phyloP scores from a whole-genome alignment of 352 stramenopile genomes.

The Phytophthora cactorum region DNA sequence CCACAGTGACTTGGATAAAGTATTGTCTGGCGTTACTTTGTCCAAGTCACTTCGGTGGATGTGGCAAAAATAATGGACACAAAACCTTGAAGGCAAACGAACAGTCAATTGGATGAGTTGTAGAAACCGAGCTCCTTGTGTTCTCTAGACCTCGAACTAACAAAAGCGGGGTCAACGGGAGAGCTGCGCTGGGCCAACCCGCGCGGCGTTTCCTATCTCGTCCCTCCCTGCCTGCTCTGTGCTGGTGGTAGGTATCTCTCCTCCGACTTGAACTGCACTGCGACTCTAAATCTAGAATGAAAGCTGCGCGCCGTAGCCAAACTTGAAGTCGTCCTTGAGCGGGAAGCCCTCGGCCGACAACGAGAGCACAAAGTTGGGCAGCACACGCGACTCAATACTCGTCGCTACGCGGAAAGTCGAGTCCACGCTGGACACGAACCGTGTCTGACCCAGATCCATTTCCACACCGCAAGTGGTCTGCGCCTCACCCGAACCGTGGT shows the following conservation, averaged over 20 bases:
- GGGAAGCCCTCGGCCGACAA: conserved; percentile 87
- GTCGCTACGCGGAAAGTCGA: conserved; percentile 84
- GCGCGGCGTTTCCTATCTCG: conserved; percentile 20
- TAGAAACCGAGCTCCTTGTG: conserved; percentile 34
- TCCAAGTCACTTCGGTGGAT: no score
- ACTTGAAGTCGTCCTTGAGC: conserved; percentile 91
- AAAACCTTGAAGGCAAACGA: conserved; percentile 22
- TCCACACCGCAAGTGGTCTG: conserved; percentile 84
- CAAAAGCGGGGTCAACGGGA: conserved; percentile 21
- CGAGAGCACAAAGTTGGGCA: conserved; percentile 88
- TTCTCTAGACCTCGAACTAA: conserved; percentile 35
- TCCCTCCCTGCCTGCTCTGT: conserved; percentile 23
- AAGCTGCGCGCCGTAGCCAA: conserved; percentile 91
- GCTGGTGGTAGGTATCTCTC: conserved; percentile 32
- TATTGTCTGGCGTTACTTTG: not conserved
- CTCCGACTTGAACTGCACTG: conserved; percentile 29
- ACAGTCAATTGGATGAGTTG: conserved; percentile 37
- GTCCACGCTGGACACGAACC: conserved; percentile 85
- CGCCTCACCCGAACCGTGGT: conserved; percentile 82
- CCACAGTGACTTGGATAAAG: not conserved
- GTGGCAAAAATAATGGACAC: not conserved
- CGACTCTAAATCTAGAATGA: conserved; percentile 71
- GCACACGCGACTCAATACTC: conserved; percentile 83
- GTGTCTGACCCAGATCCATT: conserved; percentile 85
- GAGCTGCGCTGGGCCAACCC: conserved; percentile 16